Evolutionary conservation across 495 filamentous ascomycete species (phyloP).

Genomic region (Wilcoxina mikolae): DNA sequence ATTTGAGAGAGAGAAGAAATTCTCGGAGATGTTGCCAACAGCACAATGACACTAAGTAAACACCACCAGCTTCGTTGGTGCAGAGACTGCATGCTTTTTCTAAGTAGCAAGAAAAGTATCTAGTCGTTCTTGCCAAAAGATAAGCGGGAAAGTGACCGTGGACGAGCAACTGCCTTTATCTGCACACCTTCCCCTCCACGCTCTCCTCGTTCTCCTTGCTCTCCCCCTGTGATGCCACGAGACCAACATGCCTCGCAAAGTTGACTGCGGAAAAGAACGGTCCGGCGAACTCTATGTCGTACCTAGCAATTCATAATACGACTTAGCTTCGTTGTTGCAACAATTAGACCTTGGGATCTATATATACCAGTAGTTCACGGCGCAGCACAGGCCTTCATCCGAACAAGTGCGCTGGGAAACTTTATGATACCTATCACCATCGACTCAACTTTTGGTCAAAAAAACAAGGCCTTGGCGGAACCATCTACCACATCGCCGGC

Average conservation of each 20-base stretch:
- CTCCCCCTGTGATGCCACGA: not conserved
- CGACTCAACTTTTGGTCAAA: not conserved
- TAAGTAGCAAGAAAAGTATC: too few relatives aligned
- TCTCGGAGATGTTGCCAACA: too few relatives aligned
- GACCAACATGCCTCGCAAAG: slow-evolving; percentile 31
- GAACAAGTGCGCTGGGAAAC: slow-evolving; percentile 47
- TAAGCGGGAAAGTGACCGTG: too few relatives aligned
- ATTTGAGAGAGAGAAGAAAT: too few relatives aligned
- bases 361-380: slow-evolving; percentile 65
- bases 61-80: too few relatives aligned
- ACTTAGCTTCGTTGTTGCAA: not conserved
- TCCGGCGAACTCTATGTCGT: slow-evolving; percentile 53
- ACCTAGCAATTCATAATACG: slow-evolving; percentile 33
- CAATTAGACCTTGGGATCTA: not conserved
- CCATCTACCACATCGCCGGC: slow-evolving; percentile 58
- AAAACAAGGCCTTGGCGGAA: slow-evolving; percentile 14
- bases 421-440: slow-evolving; percentile 45
- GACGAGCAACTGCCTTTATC: too few relatives aligned
- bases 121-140: too few relatives aligned
- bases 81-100: too few relatives aligned
- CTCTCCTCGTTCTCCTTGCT: not conserved
- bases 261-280: slow-evolving; percentile 41
- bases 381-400: slow-evolving; percentile 50
- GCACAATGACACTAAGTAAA: too few relatives aligned
- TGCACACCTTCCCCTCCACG: not conserved